phyloP scores from a whole-genome alignment of 805 yeast genomes.

The Phaffomyces thermotolerans region DNA sequence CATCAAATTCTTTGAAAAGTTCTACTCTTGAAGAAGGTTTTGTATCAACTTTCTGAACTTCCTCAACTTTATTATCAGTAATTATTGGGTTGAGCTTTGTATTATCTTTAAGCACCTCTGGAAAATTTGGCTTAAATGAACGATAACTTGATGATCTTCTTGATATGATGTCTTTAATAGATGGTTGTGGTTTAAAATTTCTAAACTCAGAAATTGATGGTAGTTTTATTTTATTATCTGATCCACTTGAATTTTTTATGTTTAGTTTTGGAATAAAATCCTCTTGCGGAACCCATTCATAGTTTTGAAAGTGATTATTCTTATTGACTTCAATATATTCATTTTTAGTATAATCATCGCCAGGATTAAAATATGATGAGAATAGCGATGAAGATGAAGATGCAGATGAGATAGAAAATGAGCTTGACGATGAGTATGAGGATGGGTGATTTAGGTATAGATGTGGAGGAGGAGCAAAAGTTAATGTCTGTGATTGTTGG shows the following conservation, averaged over 20 bases:
- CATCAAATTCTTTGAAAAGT: not conserved
- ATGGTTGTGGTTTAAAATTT: constrained; percentile 3
- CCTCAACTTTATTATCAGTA: not conserved
- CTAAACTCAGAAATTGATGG: constrained; percentile 9
- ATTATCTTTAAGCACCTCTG: not conserved
- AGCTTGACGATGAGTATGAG: too few species aligned
- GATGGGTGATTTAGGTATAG: too few species aligned
- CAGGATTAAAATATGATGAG: too few species aligned
- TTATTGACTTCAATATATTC: too few species aligned
- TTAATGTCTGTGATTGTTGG: too few species aligned
- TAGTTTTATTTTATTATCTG: not conserved
- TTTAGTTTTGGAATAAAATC: not conserved
- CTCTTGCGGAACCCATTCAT: not conserved
- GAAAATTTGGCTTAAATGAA: not conserved
- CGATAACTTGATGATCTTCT: not conserved
- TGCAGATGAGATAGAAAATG: too few species aligned
- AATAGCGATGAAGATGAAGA: too few species aligned
- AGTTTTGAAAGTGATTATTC: not conserved
- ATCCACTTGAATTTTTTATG: not conserved
- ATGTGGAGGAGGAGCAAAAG: too few species aligned
- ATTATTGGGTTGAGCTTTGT: too few species aligned
- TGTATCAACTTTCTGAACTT: not conserved
- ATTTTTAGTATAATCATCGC: too few species aligned
- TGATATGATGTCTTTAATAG: not conserved
- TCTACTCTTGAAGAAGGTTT: not conserved